A percentile compares a stretch with the other conserved stretches of the same genome.
phyloP scores from a whole-genome alignment of 2,329 filamentous ascomycete genomes.

The Nothophaeocryptopus gaeumannii region DNA sequence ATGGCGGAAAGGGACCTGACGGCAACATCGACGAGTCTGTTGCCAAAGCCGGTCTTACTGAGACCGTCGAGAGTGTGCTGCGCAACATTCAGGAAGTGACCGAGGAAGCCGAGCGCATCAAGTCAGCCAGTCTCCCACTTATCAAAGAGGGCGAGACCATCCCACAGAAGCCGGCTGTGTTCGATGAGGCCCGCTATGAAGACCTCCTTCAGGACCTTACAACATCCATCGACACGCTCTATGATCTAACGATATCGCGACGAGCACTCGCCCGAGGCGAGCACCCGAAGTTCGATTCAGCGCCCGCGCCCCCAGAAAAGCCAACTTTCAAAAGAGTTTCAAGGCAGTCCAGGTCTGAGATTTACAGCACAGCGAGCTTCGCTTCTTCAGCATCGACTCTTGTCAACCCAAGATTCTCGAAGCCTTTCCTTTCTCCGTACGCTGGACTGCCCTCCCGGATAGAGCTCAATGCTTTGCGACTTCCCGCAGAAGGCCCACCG shows the following conservation, averaged over 20 bases:
- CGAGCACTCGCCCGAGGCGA: slow-evolving; percentile 42
- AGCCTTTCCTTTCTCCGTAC: slow-evolving; percentile 33
- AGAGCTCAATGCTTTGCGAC: slow-evolving; percentile 40
- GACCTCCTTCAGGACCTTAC: slow-evolving; percentile 73
- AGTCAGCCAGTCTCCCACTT: slow-evolving; percentile 42
- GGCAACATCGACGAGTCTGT: slow-evolving; percentile 71
- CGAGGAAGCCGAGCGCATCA: slow-evolving; percentile 71
- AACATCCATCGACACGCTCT: slow-evolving; percentile 74
- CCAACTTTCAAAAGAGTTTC: slow-evolving; percentile 9
- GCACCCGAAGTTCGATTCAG: slow-evolving; percentile 33
- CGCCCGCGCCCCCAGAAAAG: not conserved
- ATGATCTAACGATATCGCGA: slow-evolving; percentile 69
- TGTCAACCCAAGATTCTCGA: slow-evolving; percentile 37
- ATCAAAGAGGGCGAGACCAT: slow-evolving; percentile 32
- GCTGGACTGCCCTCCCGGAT: slow-evolving; percentile 44
- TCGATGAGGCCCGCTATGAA: slow-evolving; percentile 68
- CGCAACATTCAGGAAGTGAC: slow-evolving; percentile 76
- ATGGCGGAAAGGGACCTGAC: slow-evolving; percentile 61
- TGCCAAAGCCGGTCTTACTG: slow-evolving; percentile 65
- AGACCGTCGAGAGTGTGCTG: slow-evolving; percentile 75
- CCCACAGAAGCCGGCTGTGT: slow-evolving; percentile 48
- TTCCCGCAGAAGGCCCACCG: slow-evolving; percentile 49
- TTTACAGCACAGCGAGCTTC: slow-evolving; percentile 25
- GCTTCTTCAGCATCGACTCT: slow-evolving; percentile 44
- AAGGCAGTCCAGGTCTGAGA: slow-evolving; percentile 11